Evolutionary conservation across 1,139 yeast genomes (phyloP).

Genomic region (Candida sojae): DNA sequence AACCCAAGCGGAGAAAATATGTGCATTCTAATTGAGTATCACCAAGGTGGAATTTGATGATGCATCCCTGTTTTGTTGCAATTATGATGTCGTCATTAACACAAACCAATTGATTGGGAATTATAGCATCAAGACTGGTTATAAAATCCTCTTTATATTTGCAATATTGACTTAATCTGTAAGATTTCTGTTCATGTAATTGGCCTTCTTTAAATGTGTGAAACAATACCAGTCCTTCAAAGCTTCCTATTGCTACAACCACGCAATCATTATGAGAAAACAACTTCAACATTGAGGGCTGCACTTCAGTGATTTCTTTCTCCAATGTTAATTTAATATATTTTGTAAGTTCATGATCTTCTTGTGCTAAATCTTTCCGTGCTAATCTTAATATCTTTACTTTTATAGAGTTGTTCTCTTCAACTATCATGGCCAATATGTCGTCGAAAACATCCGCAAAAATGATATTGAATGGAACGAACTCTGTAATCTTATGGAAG

Average conservation of each 20-base stretch:
- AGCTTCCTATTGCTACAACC: constrained; percentile 20
- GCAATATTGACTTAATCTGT: constrained; percentile 8
- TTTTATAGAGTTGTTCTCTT: constrained; percentile 6
- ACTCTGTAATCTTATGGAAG: constrained; percentile 8
- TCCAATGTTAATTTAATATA: constrained; percentile 1
- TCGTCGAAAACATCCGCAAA: constrained; percentile 17
- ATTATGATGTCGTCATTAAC: constrained; percentile 18
- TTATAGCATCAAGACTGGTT: constrained; percentile 10
- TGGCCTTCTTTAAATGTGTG: constrained; percentile 5
- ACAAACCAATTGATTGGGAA: constrained; percentile 22
- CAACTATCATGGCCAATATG: constrained; percentile 18
- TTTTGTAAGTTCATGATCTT: background rate
- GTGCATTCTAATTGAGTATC: constrained; percentile 13
- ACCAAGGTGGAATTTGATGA: constrained; percentile 17
- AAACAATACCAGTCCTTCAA: constrained; percentile 19
- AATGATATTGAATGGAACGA: constrained; percentile 15
- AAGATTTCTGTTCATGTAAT: background rate
- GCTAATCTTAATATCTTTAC: constrained; percentile 1
- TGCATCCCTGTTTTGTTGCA: constrained; percentile 34
- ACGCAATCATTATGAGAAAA: constrained; percentile 5
- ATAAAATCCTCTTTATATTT: constrained; percentile 7
- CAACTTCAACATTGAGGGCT: constrained; percentile 22
- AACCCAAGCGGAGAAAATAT: constrained; percentile 25
- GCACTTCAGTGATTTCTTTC: constrained; percentile 8
- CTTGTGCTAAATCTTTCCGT: background rate